Percentiles rank a stretch among this genome's conserved stretches.
Evolutionary conservation across 768 basidiomycete genomes (phyloP).

Genomic region (Calocybe cyanea): DNA sequence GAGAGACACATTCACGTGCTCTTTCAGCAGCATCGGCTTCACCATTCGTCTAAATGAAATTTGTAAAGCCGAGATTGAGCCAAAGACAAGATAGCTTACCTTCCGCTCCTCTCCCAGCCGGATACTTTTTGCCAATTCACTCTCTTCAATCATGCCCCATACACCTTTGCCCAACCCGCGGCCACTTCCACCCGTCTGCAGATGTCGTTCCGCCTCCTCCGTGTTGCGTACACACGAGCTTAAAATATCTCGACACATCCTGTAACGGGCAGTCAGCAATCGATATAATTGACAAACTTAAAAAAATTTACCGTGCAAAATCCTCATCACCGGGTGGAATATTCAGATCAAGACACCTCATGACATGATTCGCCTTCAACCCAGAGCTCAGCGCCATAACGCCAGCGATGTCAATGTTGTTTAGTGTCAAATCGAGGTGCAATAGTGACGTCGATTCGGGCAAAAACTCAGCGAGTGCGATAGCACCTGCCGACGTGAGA

Average conservation of each 20-base stretch:
- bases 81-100: conserved; percentile 24
- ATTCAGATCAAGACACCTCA: conserved; percentile 91
- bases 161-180: conserved; percentile 65
- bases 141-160: conserved; percentile 85
- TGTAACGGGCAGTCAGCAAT: conserved; percentile 16
- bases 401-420: conserved; percentile 81
- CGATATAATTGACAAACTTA: not conserved
- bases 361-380: conserved; percentile 75
- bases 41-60: conserved; percentile 23
- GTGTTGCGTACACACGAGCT: conserved; percentile 92
- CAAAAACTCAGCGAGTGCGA: conserved; percentile 93
- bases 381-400: conserved; percentile 90
- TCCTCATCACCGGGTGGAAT: conserved; percentile 84
- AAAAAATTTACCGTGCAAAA: conserved; percentile 55
- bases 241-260: conserved; percentile 86
- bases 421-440: conserved; percentile 88
- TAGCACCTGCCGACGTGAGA: conserved; percentile 81
- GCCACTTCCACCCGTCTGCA: conserved; percentile 34
- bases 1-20: conserved; percentile 37
- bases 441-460: conserved; percentile 85
- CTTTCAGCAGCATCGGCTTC: conserved; percentile 46
- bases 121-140: conserved; percentile 72
- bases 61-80: conserved; percentile 5
- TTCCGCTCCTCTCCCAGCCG: conserved; percentile 54
- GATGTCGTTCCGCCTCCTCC: conserved; percentile 66